Evolutionary conservation across 331 rosid species (phyloP).

Genomic region (Prunus yedoensis): DNA sequence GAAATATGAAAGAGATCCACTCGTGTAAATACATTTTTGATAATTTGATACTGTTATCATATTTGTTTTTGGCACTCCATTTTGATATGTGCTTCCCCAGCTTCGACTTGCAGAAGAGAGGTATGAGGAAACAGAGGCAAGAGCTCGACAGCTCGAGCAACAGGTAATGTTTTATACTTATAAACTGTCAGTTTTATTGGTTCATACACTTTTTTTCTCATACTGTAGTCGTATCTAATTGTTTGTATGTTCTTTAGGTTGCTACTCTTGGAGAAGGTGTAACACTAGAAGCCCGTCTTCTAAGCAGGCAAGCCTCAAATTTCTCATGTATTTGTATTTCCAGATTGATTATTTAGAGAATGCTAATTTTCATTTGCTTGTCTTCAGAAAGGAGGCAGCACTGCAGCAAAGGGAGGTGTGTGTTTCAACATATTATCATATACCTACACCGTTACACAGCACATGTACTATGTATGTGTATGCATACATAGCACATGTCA

Average conservation of each 20-base stretch:
- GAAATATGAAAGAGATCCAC: conserved; percentile 3
- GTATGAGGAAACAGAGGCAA: conserved; percentile 83
- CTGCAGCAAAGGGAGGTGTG: conserved; percentile 91
- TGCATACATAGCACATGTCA: not conserved
- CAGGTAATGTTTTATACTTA: conserved; percentile 53
- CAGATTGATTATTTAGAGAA: conserved; percentile 14
- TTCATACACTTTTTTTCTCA: not conserved
- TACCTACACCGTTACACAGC: not conserved
- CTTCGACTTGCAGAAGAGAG: conserved; percentile 93
- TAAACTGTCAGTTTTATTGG: not conserved
- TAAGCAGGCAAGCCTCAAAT: conserved; percentile 67
- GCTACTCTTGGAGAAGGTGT: conserved; percentile 85
- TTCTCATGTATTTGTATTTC: conserved; percentile 2
- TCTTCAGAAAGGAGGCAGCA: conserved; percentile 93
- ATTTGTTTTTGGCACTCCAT: conserved; percentile 27
- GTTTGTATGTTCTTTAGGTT: conserved; percentile 45
- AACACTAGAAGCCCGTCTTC: conserved; percentile 80
- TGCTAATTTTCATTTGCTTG: conserved; percentile 37
- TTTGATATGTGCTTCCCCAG: conserved; percentile 66
- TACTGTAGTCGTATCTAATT: not conserved
- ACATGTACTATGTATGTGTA: not conserved
- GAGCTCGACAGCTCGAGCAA: conserved; percentile 84
- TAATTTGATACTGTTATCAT: not conserved
- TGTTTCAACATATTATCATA: not conserved
- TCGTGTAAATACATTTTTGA: not conserved